Evolutionary conservation across 83 land plant genomes (phyloP), one percentile per base, ranked within the genome.

Genomic region (Thuja plicata): DNA sequence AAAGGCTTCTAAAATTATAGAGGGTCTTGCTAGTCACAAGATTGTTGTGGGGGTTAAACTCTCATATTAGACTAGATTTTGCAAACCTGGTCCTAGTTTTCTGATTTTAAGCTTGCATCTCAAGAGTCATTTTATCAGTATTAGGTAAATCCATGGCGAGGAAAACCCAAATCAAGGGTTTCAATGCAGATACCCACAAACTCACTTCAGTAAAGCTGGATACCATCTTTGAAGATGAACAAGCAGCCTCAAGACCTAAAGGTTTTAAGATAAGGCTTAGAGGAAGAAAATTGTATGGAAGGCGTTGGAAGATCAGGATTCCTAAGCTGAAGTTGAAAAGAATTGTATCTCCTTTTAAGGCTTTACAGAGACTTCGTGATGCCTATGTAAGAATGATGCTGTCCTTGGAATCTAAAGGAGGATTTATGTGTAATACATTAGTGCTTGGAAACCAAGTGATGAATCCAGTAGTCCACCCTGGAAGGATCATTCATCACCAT

Each of bases 381-480:
- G 85, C 85, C 16, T 83, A 83, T 83, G 85, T 83, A 46, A 83
- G 55, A 83, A 46, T 83, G 85, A 83, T 83, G 85, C 54, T 83
- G 34, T 46, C 55, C 15, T 46, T 83, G 48, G 85, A 83, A 24
- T 27, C 54, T 8, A 45, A n/a, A 45, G 55, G 85, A 27, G 85
- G 30, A 30, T 27, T 41, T 82, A 48, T 19, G 27, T 82, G 48
- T 27, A 40, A 48, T 9, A 30, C 84, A 45, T 41, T 83, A 27
- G 35, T 83, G 34, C 30, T 83, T 83, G 85, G 85, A 83, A 46
- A 48, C 34, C 85, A 83, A 30, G 43, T 83, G 85, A 34, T 83
- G 12, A 35, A 46, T 83, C 85, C 85, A n/a, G 17, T 52, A 83
- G 85, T 46, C 43, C 43, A 19, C 37, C 50, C 54, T 0, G 85